A percentile compares a stretch with the other conserved stretches of the same genome.
These are phyloP conservation scores for Tolypocladium tundrense DNA, from an alignment of 2,329 filamentous ascomycete genomes.

Conservation along the genomic window DNA sequence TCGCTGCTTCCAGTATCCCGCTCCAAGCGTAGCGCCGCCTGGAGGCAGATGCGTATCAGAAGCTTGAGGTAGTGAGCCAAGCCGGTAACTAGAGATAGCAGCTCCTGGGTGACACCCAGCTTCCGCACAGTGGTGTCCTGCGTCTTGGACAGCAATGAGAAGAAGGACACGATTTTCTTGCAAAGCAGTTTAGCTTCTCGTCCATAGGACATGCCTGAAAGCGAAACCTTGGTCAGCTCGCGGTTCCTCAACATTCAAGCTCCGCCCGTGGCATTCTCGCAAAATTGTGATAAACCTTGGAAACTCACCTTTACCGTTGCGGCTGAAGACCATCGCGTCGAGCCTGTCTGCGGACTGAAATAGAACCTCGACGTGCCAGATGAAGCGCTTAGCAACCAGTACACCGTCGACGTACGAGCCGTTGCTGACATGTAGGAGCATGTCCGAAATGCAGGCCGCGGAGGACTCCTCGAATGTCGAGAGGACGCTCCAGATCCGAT, in stretches of 20 bases:
- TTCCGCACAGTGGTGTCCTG: constrained; percentile 86
- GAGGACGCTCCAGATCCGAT: constrained; percentile 94
- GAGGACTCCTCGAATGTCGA: constrained; percentile 97
- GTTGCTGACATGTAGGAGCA: constrained; percentile 97
- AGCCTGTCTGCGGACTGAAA: constrained; percentile 83
- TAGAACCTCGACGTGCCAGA: constrained; percentile 87
- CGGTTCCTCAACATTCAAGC: neutral
- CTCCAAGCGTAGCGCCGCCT: constrained; percentile 85
- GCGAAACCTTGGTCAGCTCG: neutral
- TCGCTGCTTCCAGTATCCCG: constrained; percentile 66
- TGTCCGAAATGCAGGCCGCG: constrained; percentile 95
- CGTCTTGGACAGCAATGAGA: constrained; percentile 86
- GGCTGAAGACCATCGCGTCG: constrained; percentile 58
- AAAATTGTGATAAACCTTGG: neutral
- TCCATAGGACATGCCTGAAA: constrained; percentile 71
- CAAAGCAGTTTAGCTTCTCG: constrained; percentile 98
- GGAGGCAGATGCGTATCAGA: constrained; percentile 90
- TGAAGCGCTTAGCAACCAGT: constrained; percentile 89
- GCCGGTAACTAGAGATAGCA: constrained; percentile 94
- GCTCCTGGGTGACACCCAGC: constrained; percentile 90
- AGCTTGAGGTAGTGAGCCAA: constrained; percentile 96
- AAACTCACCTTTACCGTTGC: constrained; percentile 63
- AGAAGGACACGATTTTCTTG: constrained; percentile 98
- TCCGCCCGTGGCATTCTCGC: neutral
- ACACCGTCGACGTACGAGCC: constrained; percentile 93